These are phyloP conservation scores for Dothistroma septosporum DNA, from an alignment of 2,329 filamentous ascomycete species.

Conservation along the genomic window DNA sequence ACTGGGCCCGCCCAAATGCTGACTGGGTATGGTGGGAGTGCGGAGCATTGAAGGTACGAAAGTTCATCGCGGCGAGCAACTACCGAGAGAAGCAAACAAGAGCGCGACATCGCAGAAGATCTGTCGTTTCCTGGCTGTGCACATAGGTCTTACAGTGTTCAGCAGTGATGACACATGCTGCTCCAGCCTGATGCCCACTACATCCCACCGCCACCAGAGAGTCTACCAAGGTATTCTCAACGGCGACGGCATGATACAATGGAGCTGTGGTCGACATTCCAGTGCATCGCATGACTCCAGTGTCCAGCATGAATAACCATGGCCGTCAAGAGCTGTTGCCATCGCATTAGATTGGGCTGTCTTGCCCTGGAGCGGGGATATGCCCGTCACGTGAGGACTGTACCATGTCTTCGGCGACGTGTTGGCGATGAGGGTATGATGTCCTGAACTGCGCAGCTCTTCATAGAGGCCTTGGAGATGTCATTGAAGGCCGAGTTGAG, in stretches of 20 bases:
- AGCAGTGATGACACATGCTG: background rate
- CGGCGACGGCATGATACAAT: background rate
- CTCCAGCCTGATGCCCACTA: background rate
- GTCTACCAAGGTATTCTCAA: background rate
- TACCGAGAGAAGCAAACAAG: slow-evolving; percentile 1
- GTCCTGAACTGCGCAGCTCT: background rate
- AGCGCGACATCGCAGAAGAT: background rate
- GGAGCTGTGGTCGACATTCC: background rate
- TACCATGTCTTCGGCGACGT: background rate
- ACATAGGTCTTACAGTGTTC: background rate
- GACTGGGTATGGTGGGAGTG: background rate
- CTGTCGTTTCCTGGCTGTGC: background rate
- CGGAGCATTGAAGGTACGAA: background rate
- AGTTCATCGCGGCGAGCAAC: background rate
- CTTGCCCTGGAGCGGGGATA: background rate
- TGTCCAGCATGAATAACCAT: background rate
- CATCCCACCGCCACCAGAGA: background rate
- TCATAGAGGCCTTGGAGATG: background rate
- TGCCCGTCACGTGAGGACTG: background rate
- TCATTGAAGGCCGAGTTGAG: background rate
- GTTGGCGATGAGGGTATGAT: background rate
- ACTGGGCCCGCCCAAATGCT: background rate
- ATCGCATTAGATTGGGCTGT: background rate
- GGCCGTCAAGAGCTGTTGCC: background rate
- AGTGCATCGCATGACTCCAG: background rate